A percentile compares a stretch with the other conserved stretches of the same genome.
Conservation (phyloP, 805 yeast genomes). For the Pichia cabralensis region DNA sequence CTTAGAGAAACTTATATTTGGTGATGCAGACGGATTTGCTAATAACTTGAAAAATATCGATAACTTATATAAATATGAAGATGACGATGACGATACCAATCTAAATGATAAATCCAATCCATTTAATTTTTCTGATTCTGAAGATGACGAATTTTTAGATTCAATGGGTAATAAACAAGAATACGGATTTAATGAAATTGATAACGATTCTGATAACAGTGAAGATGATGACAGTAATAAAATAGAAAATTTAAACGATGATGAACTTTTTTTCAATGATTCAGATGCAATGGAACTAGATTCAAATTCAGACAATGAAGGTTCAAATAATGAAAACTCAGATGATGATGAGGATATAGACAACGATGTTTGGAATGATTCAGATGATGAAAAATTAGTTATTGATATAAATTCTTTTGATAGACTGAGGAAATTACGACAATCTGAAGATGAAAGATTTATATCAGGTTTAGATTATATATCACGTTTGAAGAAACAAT, state of each 20-base stretch:
- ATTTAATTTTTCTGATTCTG: conserved; percentile 20
- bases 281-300: conserved; percentile 32
- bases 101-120: conserved; percentile 18
- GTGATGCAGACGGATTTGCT: conserved; percentile 73
- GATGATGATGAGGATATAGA: conserved; percentile 6
- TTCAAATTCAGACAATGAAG: conserved; percentile 18
- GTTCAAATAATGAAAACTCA: conserved; percentile 21
- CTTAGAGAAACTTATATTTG: conserved; percentile 80
- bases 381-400: conserved; percentile 72
- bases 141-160: conserved; percentile 26
- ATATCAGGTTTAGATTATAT: conserved; percentile 26
- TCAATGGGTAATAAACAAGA: conserved; percentile 38
- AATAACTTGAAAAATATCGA: conserved; percentile 51
- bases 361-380: conserved; percentile 68
- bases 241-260: conserved; percentile 32
- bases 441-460: conserved; percentile 30
- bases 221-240: conserved; percentile 26
- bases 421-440: conserved; percentile 62
- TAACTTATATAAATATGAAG: conserved; percentile 39
- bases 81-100: conserved; percentile 26
- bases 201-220: conserved; percentile 24
- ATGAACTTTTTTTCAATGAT: conserved; percentile 46
- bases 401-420: conserved; percentile 53
- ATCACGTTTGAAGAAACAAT: conserved; percentile 45
- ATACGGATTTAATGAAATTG: conserved; percentile 25